These are phyloP conservation scores for Calonectria ilicicola DNA, from an alignment of 2,329 filamentous ascomycete species.

Conservation along the genomic window DNA sequence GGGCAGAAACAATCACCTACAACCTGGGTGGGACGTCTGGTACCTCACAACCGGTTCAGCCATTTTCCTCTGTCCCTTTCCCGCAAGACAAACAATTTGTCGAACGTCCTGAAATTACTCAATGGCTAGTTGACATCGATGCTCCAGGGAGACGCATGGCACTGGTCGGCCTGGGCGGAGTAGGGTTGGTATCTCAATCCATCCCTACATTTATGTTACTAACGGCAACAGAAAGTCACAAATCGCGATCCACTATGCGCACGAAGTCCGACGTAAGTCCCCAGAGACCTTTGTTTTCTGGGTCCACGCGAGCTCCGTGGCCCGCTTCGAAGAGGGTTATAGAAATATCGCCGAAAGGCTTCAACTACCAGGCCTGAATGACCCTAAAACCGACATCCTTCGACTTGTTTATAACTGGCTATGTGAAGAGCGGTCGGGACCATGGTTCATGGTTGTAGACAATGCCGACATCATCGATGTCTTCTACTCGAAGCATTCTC, in stretches of 20 bases:
- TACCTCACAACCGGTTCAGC: no score
- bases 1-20: no score
- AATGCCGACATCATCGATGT: constrained; percentile 32
- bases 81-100: constrained; percentile 36
- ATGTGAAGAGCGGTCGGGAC: constrained; percentile 20
- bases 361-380: constrained; percentile 41
- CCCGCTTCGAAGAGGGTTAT: constrained; percentile 40
- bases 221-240: constrained; percentile 36
- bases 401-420: constrained; percentile 46
- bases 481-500: constrained; percentile 4
- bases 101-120: constrained; percentile 41
- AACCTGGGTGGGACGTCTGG: no score
- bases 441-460: constrained; percentile 39
- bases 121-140: constrained; percentile 35
- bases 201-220: neutral
- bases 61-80: no score
- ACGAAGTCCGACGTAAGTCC: constrained; percentile 41
- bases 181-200: constrained; percentile 31
- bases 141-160: constrained; percentile 38
- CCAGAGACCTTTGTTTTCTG: constrained; percentile 51
- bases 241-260: constrained; percentile 51
- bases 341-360: constrained; percentile 48
- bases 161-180: constrained; percentile 50
- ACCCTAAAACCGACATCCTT: constrained; percentile 48
- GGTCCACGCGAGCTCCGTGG: constrained; percentile 49